Base-by-base conservation (phyloP, 345 rosid genomes). In the Rubroshorea leprosula region DNA sequence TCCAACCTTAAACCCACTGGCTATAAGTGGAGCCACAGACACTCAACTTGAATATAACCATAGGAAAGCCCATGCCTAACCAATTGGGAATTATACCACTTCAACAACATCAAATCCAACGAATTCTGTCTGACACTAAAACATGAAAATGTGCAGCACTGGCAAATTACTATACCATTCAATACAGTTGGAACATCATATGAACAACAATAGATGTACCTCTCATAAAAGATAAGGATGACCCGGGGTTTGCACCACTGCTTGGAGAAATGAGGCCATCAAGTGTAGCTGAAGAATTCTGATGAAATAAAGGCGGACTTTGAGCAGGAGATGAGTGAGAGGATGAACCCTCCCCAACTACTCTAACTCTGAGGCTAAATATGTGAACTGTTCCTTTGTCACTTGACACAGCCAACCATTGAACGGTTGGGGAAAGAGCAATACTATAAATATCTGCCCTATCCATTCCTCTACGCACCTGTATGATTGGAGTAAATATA, bases 391-490 rank as follows among this genome's bases (percentile, higher is more conserved):
- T 88, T 19, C 93, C 93, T 76, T 84, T 86, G 64, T 86, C 92
- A 66, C 96, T 91, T 18, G 96, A 86, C 45, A 88, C 95, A 17
- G 88, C 95, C 61, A 91, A 62, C 98, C 98, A 91, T 72, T 83
- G 95, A 31, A 78, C 85, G 68, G 79, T 76, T 25, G 80, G 77
- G 44, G 96, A 86, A 49, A 88, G 78, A 48, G 95, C 74, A 72
- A 91, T 76, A 59, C 90, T 81, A 56, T 80, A 84, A 69, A 91
- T 88, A 55, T 86, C 93, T 57, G 98, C 95, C 80, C 87, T 78
- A 67, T 86, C 96, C 57, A 78, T 80, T 51, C 98, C 96, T 81
- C 98, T 83, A 61, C 95, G 83, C 29, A 91, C 95, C 95, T 91
- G 61, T 26, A 76, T 11, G 14, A 65, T 62, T 31, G 50, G 55